Percentiles rank a stretch among this genome's conserved stretches.
Evolutionary conservation across 1,284 basidiomycete genomes (phyloP).

Genomic region (Ganoderma boninense): DNA sequence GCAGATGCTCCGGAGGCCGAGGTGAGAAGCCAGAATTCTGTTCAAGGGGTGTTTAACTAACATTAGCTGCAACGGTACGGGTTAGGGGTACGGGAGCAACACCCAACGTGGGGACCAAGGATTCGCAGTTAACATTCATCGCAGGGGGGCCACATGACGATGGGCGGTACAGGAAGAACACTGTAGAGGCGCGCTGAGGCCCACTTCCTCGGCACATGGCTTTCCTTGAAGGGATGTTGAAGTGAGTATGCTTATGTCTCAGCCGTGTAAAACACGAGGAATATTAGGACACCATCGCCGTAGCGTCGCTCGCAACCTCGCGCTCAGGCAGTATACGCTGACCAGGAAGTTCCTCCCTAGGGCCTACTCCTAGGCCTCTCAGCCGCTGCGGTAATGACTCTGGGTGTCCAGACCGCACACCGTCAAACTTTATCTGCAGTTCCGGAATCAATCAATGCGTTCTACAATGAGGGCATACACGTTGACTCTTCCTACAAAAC

Average conservation of each 20-base stretch:
- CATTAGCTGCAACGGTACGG: too few relatives aligned
- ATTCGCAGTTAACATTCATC: too few relatives aligned
- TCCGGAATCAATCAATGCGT: neutral
- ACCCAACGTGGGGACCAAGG: too few relatives aligned
- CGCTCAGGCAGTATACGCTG: neutral
- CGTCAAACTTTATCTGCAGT: slow-evolving; percentile 6
- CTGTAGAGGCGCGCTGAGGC: too few relatives aligned
- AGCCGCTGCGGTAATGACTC: neutral
- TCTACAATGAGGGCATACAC: neutral
- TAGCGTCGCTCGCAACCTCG: neutral
- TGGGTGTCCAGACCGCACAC: neutral
- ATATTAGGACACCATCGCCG: neutral
- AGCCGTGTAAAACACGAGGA: neutral
- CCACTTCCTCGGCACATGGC: too few relatives aligned
- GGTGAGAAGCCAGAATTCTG: too few relatives aligned
- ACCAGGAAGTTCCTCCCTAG: neutral
- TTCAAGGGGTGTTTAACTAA: too few relatives aligned
- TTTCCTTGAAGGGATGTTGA: too few relatives aligned
- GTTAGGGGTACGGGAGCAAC: too few relatives aligned
- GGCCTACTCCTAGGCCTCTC: too few relatives aligned
- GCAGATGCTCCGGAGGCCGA: too few relatives aligned
- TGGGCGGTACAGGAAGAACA: neutral
- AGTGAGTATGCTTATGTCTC: too few relatives aligned
- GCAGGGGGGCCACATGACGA: neutral
- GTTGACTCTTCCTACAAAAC: neutral